These are phyloP conservation scores for Alternaria sp. DNA, from an alignment of 2,329 filamentous ascomycete genomes.

Conservation along the genomic window DNA sequence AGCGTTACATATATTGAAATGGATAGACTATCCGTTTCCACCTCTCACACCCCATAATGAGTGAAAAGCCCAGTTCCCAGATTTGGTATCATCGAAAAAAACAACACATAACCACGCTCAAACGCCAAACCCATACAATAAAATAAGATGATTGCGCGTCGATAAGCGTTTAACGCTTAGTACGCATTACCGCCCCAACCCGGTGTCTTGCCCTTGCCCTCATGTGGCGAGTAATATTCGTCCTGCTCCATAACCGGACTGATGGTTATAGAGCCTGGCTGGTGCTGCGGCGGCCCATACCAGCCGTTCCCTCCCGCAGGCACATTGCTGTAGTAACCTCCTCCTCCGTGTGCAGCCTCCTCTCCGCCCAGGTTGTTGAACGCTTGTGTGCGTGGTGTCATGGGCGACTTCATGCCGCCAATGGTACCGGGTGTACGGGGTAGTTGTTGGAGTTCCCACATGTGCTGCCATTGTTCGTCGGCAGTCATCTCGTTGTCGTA, in stretches of 20 bases:
- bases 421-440: constrained; percentile 43
- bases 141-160: not conserved
- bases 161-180: not conserved
- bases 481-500: constrained; percentile 42
- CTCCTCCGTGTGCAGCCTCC: constrained; percentile 9
- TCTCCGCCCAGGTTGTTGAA: constrained; percentile 37
- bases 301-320: constrained; percentile 13
- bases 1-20: not conserved
- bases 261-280: constrained; percentile 17
- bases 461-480: constrained; percentile 50
- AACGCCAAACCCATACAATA: constrained; percentile 17
- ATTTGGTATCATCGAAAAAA: constrained; percentile 23
- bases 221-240: constrained; percentile 26
- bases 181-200: constrained; percentile 17
- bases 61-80: constrained; percentile 11
- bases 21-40: not conserved
- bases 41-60: constrained; percentile 15
- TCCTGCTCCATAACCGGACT: constrained; percentile 29
- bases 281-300: constrained; percentile 14
- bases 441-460: constrained; percentile 51
- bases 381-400: constrained; percentile 45
- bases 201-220: constrained; percentile 25
- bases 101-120: constrained; percentile 17
- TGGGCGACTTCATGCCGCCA: constrained; percentile 36
- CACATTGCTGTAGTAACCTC: constrained; percentile 16